Evolutionary conservation across 139 green algal genomes (phyloP).

Genomic region (Gonium pectorale): DNA sequence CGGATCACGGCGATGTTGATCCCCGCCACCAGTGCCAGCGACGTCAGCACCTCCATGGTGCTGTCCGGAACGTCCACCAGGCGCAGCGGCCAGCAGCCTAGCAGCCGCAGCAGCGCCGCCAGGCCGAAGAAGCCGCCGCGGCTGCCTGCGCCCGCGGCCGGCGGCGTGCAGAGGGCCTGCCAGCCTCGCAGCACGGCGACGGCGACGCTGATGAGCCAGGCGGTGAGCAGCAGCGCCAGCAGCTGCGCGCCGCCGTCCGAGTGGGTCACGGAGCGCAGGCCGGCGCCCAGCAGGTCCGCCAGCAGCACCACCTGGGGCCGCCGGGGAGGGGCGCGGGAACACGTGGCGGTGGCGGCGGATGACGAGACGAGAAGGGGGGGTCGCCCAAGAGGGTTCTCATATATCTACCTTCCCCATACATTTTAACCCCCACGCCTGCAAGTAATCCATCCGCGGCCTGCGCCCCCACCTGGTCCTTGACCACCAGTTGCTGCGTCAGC

Average conservation of each 20-base stretch:
- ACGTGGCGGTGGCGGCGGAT: no score
- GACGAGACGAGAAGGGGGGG: no score
- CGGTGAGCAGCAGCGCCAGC: conserved; percentile 25
- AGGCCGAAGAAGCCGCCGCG: background rate
- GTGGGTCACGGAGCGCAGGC: conserved; percentile 24
- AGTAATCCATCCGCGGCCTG: no score
- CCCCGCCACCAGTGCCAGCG: conserved; percentile 47
- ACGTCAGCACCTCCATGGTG: conserved; percentile 49
- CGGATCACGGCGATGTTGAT: conserved; percentile 52
- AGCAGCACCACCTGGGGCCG: conserved; percentile 30
- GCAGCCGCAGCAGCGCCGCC: conserved; percentile 1
- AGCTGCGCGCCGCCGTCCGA: background rate
- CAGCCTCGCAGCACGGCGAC: conserved; percentile 19
- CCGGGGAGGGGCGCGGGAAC: no score
- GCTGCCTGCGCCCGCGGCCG: background rate
- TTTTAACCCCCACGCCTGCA: no score
- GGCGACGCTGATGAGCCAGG: conserved; percentile 33
- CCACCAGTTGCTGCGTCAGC: conserved; percentile 46
- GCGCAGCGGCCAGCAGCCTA: conserved; percentile 46
- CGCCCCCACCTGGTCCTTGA: conserved; percentile 45
- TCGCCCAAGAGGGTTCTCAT: no score
- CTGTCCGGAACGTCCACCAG: conserved; percentile 56
- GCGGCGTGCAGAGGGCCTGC: conserved; percentile 1
- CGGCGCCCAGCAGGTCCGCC: conserved; percentile 38
- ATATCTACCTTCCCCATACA: no score